These are phyloP conservation scores for Trichoderma harzianum DNA, from an alignment of 2,329 filamentous ascomycete genomes.

Conservation along the genomic window DNA sequence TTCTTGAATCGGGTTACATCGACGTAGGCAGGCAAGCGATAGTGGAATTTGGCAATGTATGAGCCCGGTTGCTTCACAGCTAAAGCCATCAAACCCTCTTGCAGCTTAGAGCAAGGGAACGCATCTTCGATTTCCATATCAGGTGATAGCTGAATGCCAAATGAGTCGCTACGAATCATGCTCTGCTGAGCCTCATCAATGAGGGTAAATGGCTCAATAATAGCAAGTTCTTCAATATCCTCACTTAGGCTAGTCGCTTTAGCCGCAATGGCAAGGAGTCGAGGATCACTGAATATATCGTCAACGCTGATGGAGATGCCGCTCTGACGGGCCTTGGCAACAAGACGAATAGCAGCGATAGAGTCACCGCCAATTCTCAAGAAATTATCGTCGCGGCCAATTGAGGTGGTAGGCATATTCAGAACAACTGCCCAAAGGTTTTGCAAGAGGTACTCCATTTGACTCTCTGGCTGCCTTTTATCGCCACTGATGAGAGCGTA, in stretches of 20 bases:
- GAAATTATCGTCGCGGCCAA: conserved; percentile 20
- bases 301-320: conserved; percentile 5
- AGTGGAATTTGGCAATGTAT: conserved; percentile 33
- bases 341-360: conserved; percentile 15
- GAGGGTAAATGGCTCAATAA: not conserved
- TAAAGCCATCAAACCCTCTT: conserved; percentile 28
- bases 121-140: conserved; percentile 20
- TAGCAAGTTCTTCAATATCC: not conserved
- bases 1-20: conserved; percentile 23
- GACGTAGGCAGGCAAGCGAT: conserved; percentile 22
- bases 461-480: conserved; percentile 4
- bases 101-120: conserved; percentile 23
- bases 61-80: conserved; percentile 30
- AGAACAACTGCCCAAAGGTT: conserved; percentile 13
- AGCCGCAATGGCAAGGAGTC: conserved; percentile 4
- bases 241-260: not conserved
- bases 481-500: conserved; percentile 3
- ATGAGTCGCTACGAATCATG: not conserved
- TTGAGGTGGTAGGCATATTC: conserved; percentile 1
- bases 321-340: not conserved
- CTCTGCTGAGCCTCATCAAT: not conserved
- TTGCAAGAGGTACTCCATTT: conserved; percentile 10
- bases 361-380: conserved; percentile 20
- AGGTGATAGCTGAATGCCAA: not conserved
- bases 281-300: conserved; percentile 11